These are phyloP conservation scores for Petunia secreta DNA, from an alignment of 257 asterid species.

Conservation along the genomic window DNA sequence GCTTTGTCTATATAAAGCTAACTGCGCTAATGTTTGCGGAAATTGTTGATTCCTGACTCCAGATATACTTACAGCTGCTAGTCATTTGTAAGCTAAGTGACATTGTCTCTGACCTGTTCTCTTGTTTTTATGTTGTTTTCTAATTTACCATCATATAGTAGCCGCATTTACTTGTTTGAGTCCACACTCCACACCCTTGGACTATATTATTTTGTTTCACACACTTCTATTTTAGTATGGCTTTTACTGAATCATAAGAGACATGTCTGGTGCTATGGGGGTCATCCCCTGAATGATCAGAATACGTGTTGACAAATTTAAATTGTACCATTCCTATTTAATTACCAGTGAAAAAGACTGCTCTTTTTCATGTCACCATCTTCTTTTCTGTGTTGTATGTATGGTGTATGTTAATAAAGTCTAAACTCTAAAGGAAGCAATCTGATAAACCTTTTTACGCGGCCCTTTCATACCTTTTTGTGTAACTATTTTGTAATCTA, in stretches of 20 bases:
- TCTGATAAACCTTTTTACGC: neutral
- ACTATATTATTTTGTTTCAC: neutral
- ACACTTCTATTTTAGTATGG: neutral
- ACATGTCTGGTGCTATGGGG: constrained; percentile 19
- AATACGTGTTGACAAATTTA: constrained; percentile 17
- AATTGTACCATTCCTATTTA: neutral
- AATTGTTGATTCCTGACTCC: neutral
- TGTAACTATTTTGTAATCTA: neutral
- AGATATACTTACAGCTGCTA: neutral
- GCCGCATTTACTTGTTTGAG: constrained; percentile 3
- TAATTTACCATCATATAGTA: neutral
- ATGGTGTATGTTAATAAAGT: neutral
- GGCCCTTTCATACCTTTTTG: neutral
- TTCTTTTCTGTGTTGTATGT: neutral
- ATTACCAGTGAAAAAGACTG: neutral
- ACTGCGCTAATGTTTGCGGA: neutral
- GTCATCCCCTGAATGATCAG: neutral
- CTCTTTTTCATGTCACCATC: neutral
- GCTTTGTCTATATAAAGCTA: neutral
- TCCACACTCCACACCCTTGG: neutral
- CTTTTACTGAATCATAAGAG: constrained; percentile 14
- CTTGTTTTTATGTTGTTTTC: constrained; percentile 13
- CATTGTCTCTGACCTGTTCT: neutral
- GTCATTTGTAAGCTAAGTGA: neutral
- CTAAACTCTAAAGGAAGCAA: neutral